A percentile compares a stretch with the other conserved stretches of the same genome.
Conservation (phyloP, 495 filamentous ascomycete species). For the Lasiosphaeria miniovina region DNA sequence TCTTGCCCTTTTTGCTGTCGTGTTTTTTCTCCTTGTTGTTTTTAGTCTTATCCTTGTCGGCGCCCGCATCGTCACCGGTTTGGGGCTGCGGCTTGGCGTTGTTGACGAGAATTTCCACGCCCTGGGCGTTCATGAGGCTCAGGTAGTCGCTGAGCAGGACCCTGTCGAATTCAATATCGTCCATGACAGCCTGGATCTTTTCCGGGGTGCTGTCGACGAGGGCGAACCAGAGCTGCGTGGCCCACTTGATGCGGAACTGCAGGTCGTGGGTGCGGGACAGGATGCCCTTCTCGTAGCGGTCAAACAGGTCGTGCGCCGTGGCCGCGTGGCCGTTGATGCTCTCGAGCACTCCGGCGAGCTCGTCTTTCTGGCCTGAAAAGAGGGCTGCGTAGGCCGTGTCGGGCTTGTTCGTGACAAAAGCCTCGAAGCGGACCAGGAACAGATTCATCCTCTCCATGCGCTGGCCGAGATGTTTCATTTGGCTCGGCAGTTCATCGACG, state of each 20-base stretch:
- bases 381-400: not conserved
- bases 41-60: not conserved
- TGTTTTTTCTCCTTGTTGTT: not conserved
- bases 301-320: slow-evolving; percentile 26
- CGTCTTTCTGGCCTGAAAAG: slow-evolving; percentile 15
- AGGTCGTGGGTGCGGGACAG: slow-evolving; percentile 21
- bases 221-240: slow-evolving; percentile 21
- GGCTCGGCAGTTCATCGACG: slow-evolving; percentile 22
- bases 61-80: not conserved
- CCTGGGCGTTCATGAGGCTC: slow-evolving; percentile 13
- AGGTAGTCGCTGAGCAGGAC: slow-evolving; percentile 17
- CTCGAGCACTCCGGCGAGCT: slow-evolving; percentile 14
- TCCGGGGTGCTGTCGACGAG: slow-evolving; percentile 24
- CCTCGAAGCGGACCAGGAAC: slow-evolving; percentile 17
- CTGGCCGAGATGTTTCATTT: slow-evolving; percentile 23
- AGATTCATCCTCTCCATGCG: slow-evolving; percentile 21
- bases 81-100: not conserved
- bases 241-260: slow-evolving; percentile 18
- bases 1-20: not conserved
- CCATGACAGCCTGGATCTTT: slow-evolving; percentile 25
- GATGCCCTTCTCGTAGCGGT: slow-evolving; percentile 27
- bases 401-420: slow-evolving; percentile 11
- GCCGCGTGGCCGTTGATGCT: slow-evolving; percentile 18
- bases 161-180: slow-evolving; percentile 23
- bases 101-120: not conserved